Base-by-base conservation (phyloP, 176 grass and related monocot species). In the Elaeis guineensis region DNA sequence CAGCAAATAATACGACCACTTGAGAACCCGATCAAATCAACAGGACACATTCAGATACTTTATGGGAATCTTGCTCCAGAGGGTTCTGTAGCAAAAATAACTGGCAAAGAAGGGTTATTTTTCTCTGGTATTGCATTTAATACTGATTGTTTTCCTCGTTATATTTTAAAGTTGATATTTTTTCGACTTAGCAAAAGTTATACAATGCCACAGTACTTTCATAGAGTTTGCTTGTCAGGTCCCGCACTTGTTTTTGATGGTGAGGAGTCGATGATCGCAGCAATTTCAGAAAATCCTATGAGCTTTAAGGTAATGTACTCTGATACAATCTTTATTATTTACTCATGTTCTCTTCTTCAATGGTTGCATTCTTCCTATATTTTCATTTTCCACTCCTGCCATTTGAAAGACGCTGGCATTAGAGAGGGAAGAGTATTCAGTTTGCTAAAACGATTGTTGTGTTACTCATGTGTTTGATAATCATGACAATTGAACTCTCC, bases 21-120 rank as follows among this genome's bases (percentile, higher is more conserved):
- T 5, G 78, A 80, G 52, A 97, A 91, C 67, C 92, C 92, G 66
- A 97, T 97, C 75, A 97, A 97, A 77, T 74, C 83, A 75, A 97
- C 87, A 61, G 92, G 92, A n/a, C 92, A 97, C 61, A 85, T 97
- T 70, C 92, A 97, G 75, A 89, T 97, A 87, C 92, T 97, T 72
- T 97, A 88, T 69, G 92, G 92, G 9, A 97, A 97, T 75, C 75
- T 97, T 85, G 92, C 92, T 71, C 87, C 92, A 44, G 92, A 91
- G 59, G 92, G 92, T 65, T 97, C 92, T 59, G 92, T 97, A 25
- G 92, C 92, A 67, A 97, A 97, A 88, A 97, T 97, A 68, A 97
- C 92, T 50, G 92, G 92, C 69, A 97, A 97, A 88, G 92, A 97
- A 78, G 92, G 92, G 35, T 28, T 97, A 48, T 97, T 85, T 75